A percentile compares a stretch with the other conserved stretches of the same genome.
phyloP scores from a whole-genome alignment of 371 early-diverging fungal genomes.

The Mucor racemosus region DNA sequence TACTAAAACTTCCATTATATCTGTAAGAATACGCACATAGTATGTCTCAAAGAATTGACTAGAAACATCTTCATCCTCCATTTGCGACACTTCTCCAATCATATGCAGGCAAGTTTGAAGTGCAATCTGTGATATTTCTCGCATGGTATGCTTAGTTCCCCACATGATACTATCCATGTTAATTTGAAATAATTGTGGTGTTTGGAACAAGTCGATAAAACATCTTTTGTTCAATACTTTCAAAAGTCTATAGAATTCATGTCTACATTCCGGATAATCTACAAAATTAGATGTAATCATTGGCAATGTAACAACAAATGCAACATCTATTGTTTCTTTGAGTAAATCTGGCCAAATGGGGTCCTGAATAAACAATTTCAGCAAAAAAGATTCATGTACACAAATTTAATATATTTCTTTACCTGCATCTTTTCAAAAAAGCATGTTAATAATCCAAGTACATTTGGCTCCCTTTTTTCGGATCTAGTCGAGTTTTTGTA shows the following conservation, averaged over 20 bases:
- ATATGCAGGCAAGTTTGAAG: conserved; percentile 79
- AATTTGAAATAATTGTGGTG: conserved; percentile 73
- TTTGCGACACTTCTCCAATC: conserved; percentile 65
- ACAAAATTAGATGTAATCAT: conserved; percentile 95
- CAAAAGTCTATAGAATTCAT: conserved; percentile 86
- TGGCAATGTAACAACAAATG: conserved; percentile 85
- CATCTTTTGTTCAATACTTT: conserved; percentile 77
- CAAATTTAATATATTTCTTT: conserved; percentile 13
- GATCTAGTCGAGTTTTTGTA: conserved; percentile 75
- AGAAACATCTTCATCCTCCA: conserved; percentile 71
- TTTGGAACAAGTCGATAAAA: conserved; percentile 80
- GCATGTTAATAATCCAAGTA: conserved; percentile 81
- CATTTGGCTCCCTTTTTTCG: conserved; percentile 82
- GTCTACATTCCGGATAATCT: conserved; percentile 92
- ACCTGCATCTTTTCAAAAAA: conserved; percentile 74
- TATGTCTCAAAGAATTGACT: conserved; percentile 88
- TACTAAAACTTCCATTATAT: conserved; percentile 88
- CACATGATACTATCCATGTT: conserved; percentile 89
- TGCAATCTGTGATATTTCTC: conserved; percentile 90
- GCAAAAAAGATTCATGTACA: background rate
- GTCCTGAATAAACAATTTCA: background rate
- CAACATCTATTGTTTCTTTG: conserved; percentile 74
- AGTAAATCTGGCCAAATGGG: conserved; percentile 23
- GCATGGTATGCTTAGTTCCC: conserved; percentile 95
- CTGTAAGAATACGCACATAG: conserved; percentile 83